Evolutionary conservation across 2,329 filamentous ascomycete species (phyloP).

Genomic region (Bipolaris cookei): DNA sequence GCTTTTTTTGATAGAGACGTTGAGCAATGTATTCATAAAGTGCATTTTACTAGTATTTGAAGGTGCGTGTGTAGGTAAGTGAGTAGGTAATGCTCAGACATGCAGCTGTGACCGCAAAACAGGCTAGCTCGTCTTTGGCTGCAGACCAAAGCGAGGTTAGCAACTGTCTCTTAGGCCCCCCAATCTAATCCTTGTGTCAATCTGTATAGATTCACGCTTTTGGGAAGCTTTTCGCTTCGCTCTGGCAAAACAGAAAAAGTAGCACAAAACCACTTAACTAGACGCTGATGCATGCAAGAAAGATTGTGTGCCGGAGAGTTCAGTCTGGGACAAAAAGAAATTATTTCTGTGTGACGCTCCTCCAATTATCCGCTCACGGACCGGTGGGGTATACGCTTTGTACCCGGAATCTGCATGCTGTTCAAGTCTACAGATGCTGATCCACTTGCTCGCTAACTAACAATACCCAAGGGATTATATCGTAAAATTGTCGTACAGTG

Average conservation of each 20-base stretch:
- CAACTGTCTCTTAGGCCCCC: neutral
- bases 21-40: neutral
- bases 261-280: conserved; percentile 10
- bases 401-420: conserved; percentile 5
- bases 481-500: conserved; percentile 32
- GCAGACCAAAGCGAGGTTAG: neutral
- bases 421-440: conserved; percentile 16
- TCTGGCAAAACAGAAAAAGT: conserved; percentile 6
- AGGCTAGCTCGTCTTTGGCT: neutral
- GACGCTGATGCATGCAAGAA: conserved; percentile 21
- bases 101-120: neutral
- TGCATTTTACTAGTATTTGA: neutral
- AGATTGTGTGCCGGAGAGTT: neutral
- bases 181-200: neutral
- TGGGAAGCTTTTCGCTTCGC: conserved; percentile 7
- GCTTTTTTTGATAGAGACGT: neutral
- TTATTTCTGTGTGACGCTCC: conserved; percentile 10
- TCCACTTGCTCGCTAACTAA: conserved; percentile 13
- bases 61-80: neutral
- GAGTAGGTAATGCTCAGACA: neutral
- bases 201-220: neutral
- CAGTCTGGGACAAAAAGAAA: conserved; percentile 3
- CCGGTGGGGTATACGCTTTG: conserved; percentile 2
- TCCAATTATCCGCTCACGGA: conserved; percentile 18
- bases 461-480: conserved; percentile 19